Conservation (phyloP, 1,284 basidiomycete species). For the Tylopilus sp. region DNA sequence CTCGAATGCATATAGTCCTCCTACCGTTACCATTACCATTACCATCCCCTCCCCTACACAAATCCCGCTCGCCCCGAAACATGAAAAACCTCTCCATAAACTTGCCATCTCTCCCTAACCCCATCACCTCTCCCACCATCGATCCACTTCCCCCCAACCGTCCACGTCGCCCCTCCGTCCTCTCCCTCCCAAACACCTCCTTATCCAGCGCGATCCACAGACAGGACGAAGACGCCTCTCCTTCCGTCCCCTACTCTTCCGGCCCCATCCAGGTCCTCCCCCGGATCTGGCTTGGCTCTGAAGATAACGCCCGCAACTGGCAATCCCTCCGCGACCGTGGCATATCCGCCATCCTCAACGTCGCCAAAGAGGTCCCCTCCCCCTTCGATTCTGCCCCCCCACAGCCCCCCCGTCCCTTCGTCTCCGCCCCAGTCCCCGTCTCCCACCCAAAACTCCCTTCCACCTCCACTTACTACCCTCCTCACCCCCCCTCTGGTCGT, state of each 20-base stretch:
- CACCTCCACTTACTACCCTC: conserved; percentile 56
- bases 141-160: conserved; percentile 14
- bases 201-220: conserved; percentile 52
- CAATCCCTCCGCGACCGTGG: conserved; percentile 63
- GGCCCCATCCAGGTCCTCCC: conserved; percentile 90
- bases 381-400: conserved; percentile 58
- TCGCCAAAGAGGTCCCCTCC: conserved; percentile 88
- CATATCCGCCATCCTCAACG: conserved; percentile 86
- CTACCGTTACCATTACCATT: too few relatives aligned
- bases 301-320: conserved; percentile 88
- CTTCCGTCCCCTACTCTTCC: conserved; percentile 70
- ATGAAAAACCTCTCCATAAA: conserved; percentile 74
- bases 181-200: conserved; percentile 57
- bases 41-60: conserved; percentile 35
- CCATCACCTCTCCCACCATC: not conserved
- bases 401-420: conserved; percentile 53
- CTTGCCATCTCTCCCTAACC: conserved; percentile 40
- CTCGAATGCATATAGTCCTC: conserved; percentile 39
- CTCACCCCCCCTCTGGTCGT: conserved; percentile 60
- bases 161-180: conserved; percentile 57
- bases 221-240: conserved; percentile 62
- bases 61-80: conserved; percentile 44
- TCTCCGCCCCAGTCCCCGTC: conserved; percentile 65
- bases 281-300: conserved; percentile 88
- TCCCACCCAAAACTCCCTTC: conserved; percentile 33